Conservation (phyloP, 2,329 filamentous ascomycete genomes). For the Diplodia corticola region DNA sequence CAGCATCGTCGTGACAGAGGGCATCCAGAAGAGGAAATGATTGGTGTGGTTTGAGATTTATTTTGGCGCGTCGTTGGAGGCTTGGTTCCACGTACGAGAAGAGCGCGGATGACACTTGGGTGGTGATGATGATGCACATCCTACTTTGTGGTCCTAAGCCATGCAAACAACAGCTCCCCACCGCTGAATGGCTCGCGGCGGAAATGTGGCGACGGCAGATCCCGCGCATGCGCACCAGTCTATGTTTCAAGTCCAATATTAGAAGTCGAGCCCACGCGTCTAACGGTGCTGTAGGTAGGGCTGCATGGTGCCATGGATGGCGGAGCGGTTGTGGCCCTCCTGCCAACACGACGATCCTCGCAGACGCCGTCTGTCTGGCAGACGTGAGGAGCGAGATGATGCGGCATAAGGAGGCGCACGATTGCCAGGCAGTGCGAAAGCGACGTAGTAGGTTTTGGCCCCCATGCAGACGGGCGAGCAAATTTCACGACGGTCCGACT, state of each 20-base stretch:
- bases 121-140: not conserved
- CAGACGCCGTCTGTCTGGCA: not conserved
- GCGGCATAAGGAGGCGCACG: not conserved
- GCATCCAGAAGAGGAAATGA: not conserved
- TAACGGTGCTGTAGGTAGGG: constrained; percentile 19
- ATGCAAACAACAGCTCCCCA: not conserved
- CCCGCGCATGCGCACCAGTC: constrained; percentile 12
- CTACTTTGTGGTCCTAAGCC: not conserved
- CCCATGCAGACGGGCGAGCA: not conserved
- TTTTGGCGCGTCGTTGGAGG: constrained; percentile 7
- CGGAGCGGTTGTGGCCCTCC: constrained; percentile 1
- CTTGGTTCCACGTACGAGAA: constrained; percentile 12
- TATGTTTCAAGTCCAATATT: constrained; percentile 18
- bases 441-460: not conserved
- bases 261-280: constrained; percentile 18
- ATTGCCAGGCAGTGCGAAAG: not conserved
- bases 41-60: constrained; percentile 16
- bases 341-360: constrained; percentile 5
- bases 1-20: not conserved
- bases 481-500: constrained; percentile 6
- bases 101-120: not conserved
- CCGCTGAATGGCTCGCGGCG: not conserved
- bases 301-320: constrained; percentile 14
- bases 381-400: not conserved
- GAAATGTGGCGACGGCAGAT: constrained; percentile 8